Conservation (phyloP, 306 rosid species). For the Lathyrus aphaca region DNA sequence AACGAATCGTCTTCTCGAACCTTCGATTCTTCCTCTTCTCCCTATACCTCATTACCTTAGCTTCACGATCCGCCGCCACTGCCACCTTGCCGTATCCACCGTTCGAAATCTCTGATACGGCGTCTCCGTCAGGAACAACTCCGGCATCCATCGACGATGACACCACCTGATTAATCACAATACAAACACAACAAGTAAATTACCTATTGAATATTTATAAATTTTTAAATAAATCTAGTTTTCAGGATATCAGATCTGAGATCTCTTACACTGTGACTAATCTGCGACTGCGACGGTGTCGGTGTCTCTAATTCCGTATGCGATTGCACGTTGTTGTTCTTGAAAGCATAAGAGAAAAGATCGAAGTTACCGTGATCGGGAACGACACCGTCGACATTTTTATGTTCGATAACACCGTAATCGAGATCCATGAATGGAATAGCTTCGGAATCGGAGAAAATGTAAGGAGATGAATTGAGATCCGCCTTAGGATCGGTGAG, state of each 20-base stretch:
- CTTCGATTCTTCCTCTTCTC: conserved; percentile 97
- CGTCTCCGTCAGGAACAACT: conserved; percentile 76
- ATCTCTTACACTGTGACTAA: conserved; percentile 76
- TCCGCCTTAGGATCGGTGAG: conserved; percentile 69
- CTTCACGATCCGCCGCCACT: conserved; percentile 73
- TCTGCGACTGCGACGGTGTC: conserved; percentile 39
- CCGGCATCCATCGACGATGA: conserved; percentile 85
- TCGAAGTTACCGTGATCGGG: conserved; percentile 68
- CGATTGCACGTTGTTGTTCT: conserved; percentile 42
- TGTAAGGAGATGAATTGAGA: conserved; percentile 27
- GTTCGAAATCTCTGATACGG: conserved; percentile 61
- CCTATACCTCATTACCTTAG: conserved; percentile 91
- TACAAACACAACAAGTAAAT: background rate
- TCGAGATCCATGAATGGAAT: conserved; percentile 81
- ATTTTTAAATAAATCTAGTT: background rate
- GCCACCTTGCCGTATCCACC: conserved; percentile 47
- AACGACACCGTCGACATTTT: conserved; percentile 73
- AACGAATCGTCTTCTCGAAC: conserved; percentile 96
- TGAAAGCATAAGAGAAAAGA: conserved; percentile 57
- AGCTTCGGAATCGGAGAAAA: conserved; percentile 65
- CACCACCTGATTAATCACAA: conserved; percentile 58
- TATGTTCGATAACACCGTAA: conserved; percentile 55
- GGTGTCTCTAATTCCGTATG: conserved; percentile 25
- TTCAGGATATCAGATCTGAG: conserved; percentile 9
- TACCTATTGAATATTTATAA: background rate